Evolutionary conservation across 164 flowering plant species (phyloP).

Genomic region (grape (Vitis vinifera)): DNA sequence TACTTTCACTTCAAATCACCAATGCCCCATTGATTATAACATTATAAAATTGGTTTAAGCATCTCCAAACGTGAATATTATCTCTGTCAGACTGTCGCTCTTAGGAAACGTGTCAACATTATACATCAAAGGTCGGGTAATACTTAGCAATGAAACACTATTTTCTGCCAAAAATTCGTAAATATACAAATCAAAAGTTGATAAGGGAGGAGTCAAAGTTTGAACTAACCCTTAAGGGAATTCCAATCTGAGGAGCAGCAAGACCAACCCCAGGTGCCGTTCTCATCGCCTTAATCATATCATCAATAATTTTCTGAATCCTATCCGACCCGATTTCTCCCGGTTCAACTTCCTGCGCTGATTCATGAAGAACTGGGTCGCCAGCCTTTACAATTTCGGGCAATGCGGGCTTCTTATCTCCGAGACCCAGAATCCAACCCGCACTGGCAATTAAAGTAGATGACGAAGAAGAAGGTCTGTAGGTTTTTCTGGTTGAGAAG

Average conservation of each 20-base stretch:
- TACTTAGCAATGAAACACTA: too few species aligned
- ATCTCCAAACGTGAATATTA: too few species aligned
- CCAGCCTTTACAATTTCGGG: conserved; percentile 83
- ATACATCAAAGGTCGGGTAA: too few species aligned
- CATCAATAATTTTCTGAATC: conserved; percentile 80
- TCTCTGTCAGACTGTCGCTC: too few species aligned
- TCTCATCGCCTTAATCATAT: conserved; percentile 81
- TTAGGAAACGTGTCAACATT: too few species aligned
- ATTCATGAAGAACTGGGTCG: conserved; percentile 92
- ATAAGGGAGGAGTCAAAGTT: neutral
- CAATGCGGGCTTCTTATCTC: conserved; percentile 44
- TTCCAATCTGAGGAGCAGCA: conserved; percentile 95
- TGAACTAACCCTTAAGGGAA: conserved; percentile 62
- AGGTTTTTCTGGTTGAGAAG: conserved; percentile 15
- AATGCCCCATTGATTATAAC: too few species aligned
- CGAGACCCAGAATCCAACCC: conserved; percentile 76
- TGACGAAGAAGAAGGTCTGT: conserved; percentile 15
- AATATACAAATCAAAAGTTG: neutral
- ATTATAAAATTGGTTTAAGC: too few species aligned
- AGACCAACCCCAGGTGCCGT: conserved; percentile 94
- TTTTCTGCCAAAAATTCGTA: too few species aligned
- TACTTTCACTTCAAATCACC: too few species aligned
- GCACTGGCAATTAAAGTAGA: conserved; percentile 30
- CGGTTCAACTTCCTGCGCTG: conserved; percentile 61
- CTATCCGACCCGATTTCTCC: conserved; percentile 77